phyloP scores from a whole-genome alignment of 1,284 basidiomycete genomes.

The Puccinia sorghi region DNA sequence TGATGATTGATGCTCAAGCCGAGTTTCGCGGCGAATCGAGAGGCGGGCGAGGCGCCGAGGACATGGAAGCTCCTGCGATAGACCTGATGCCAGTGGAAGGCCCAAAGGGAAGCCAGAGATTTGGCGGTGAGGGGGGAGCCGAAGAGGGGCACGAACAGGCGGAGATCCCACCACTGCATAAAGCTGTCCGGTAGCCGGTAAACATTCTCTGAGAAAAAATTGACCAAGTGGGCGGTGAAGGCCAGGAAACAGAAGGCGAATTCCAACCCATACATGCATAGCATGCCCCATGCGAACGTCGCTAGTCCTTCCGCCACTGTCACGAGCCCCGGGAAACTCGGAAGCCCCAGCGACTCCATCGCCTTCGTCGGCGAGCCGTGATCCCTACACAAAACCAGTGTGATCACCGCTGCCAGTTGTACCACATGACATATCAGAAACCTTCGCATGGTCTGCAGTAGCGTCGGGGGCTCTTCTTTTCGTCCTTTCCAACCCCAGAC shows the following conservation, averaged over 20 bases:
- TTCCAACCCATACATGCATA: conserved; percentile 24
- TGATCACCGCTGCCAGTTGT: not conserved
- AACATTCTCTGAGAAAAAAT: not conserved
- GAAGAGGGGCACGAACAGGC: conserved; percentile 59
- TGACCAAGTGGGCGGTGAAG: not conserved
- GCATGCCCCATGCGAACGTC: conserved; percentile 12
- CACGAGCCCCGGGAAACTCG: not conserved
- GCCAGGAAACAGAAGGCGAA: conserved; percentile 1
- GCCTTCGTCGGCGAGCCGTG: conserved; percentile 23
- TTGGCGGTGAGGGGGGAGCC: conserved; percentile 61
- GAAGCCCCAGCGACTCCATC: conserved; percentile 5
- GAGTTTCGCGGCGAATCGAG: conserved; percentile 3
- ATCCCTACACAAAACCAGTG: conserved; percentile 15
- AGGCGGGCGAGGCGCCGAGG: conserved; percentile 3
- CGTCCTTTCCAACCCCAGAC: conserved; percentile 33
- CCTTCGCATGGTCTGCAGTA: not conserved
- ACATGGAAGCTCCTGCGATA: conserved; percentile 23
- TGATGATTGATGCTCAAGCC: not conserved
- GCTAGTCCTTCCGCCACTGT: conserved; percentile 22
- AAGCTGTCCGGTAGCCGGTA: not conserved
- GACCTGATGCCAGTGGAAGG: conserved; percentile 61
- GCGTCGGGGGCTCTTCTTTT: not conserved
- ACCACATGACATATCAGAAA: not conserved
- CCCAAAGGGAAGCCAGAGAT: conserved; percentile 64
- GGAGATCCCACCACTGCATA: conserved; percentile 22